Base-by-base conservation (phyloP, 768 basidiomycete genomes). In the Terana coerulea region DNA sequence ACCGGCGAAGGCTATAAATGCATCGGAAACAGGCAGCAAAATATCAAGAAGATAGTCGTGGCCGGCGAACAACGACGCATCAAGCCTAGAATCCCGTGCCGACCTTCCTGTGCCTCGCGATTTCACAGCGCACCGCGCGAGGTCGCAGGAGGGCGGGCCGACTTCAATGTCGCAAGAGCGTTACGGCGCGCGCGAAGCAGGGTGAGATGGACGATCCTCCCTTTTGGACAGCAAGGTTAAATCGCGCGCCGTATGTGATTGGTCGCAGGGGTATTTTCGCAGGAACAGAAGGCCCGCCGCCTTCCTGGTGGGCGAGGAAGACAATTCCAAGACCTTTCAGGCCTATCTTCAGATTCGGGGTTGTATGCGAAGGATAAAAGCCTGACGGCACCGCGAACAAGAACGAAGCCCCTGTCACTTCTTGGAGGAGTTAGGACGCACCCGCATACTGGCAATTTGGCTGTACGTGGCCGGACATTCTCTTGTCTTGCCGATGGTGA, bases 401-500 rank as follows among this genome's bases (percentile, higher is more conserved):
- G 26, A 29, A 37, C 46, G 31, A 55, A 53, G 46, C 45, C 41
- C 5, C 9, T 47, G 21, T 3, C 5, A 31, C 21, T 19, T 29
- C 19, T 17, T 22, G n/a, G 6, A 26, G 6, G 29, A 45, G 17
- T 28, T 30, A 30, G 49, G 47, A 85, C 93, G 79, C 63, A 98
- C 94, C 70, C 89, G 75, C 87, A 99, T 97, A 53, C 88, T 93
- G 33, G 93, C 92, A 56, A 98, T 84, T 63, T 98, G 97, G 56
- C 91, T 92, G 68, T 97, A 99, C 0, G 89, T 92, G 22, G 95
- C 95, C 0, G 95, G 95, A 9, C 87, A 86, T 68, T 98, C 95
- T 58, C 86, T 83, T 34, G 91, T 94, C 73, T 94, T 95, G 36
- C 97, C 97, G 55, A 99, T 94, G 31, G 95, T 97, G 61, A 99